Evolutionary conservation across 257 asterid species (phyloP).

Genomic region (Rauvolfia tetraphylla): DNA sequence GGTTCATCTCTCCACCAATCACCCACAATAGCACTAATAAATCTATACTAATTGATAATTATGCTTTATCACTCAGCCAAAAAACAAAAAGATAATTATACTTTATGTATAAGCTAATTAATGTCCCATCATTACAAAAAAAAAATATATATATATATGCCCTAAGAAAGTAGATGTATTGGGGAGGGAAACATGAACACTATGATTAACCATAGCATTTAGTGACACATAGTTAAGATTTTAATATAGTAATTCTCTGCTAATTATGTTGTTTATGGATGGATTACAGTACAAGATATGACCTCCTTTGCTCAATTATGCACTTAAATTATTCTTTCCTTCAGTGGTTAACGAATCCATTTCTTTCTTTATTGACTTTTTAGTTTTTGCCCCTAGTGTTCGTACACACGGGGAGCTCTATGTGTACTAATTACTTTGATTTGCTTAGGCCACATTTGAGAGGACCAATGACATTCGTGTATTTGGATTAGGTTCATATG

Average conservation of each 20-base stretch:
- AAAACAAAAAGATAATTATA: not conserved
- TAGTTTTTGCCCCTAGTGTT: not conserved
- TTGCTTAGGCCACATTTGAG: not conserved
- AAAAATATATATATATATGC: not conserved
- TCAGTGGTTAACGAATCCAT: not conserved
- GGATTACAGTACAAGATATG: slow-evolving; percentile 3
- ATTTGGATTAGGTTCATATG: no score
- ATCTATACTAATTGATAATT: no score
- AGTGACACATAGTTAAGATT: not conserved
- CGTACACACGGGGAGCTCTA: not conserved
- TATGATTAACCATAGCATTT: not conserved
- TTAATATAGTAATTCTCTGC: not conserved
- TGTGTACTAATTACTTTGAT: not conserved
- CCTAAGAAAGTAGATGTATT: not conserved
- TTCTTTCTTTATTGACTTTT: not conserved
- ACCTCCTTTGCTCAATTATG: not conserved
- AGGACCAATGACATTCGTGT: not conserved
- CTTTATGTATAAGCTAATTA: slow-evolving; percentile 1
- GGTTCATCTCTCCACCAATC: no score
- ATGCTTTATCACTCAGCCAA: no score
- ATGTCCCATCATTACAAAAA: not conserved
- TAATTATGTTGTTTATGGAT: not conserved
- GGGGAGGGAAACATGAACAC: not conserved
- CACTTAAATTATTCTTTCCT: not conserved
- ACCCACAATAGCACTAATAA: no score